A percentile compares a stretch with the other conserved stretches of the same genome.
Evolutionary conservation across 192 early-diverging fungal species (phyloP).

Genomic region (Nowakowskiella sp.): DNA sequence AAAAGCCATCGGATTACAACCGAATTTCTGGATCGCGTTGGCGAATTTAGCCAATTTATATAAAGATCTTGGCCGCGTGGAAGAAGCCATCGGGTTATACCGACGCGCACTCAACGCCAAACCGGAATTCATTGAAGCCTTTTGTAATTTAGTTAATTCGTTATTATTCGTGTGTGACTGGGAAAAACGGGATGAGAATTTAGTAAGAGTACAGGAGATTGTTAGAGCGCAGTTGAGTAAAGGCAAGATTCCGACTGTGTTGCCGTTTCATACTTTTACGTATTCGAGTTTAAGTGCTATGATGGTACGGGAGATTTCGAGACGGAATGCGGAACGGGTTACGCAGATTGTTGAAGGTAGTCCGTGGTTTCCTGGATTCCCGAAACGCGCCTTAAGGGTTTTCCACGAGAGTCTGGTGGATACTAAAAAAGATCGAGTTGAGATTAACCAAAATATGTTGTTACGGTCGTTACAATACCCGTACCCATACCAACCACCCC

Average conservation of each 20-base stretch:
- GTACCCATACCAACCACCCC: slow-evolving; percentile 66
- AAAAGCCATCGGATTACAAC: slow-evolving; percentile 75
- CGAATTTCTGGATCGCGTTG: slow-evolving; percentile 82
- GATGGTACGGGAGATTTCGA: slow-evolving; percentile 77
- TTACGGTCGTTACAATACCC: slow-evolving; percentile 21
- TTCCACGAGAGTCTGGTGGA: neutral
- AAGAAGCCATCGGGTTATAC: slow-evolving; percentile 82
- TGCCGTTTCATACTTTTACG: slow-evolving; percentile 93
- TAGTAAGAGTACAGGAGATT: slow-evolving; percentile 68
- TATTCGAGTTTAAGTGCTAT: slow-evolving; percentile 69
- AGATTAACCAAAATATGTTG: neutral
- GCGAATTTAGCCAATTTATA: slow-evolving; percentile 90
- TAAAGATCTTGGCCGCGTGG: slow-evolving; percentile 85
- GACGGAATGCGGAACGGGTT: slow-evolving; percentile 77
- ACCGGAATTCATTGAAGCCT: slow-evolving; percentile 85
- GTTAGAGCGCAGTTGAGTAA: slow-evolving; percentile 70
- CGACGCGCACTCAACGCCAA: slow-evolving; percentile 72
- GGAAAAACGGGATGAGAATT: slow-evolving; percentile 66
- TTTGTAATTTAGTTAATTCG: slow-evolving; percentile 84
- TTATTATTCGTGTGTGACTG: slow-evolving; percentile 86
- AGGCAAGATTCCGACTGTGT: slow-evolving; percentile 69
- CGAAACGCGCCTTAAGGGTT: slow-evolving; percentile 22
- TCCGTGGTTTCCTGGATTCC: slow-evolving; percentile 49
- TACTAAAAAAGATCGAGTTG: neutral
- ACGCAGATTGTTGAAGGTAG: slow-evolving; percentile 58